Evolutionary conservation across 192 early-diverging fungal species (phyloP), one percentile per base, ranked within the genome.

Genomic region (Bifiguratus adelaidae): DNA sequence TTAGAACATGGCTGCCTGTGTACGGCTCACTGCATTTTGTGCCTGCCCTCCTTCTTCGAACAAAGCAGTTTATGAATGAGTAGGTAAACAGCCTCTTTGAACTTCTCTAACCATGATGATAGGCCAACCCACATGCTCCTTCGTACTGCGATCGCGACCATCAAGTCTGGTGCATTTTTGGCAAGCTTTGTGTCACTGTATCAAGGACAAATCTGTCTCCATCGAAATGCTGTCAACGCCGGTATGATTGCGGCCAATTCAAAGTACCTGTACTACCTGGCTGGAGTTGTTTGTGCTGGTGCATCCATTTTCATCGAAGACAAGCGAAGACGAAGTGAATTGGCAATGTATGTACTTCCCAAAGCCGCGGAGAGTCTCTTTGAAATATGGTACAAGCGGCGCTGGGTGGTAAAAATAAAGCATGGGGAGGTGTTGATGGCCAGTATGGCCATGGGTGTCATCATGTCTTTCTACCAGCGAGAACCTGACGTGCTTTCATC

Each of bases 341-440:
- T 87, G 51, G 83, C 84, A 3, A 71, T 89, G 63, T 87, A 89
- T 65, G 80, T 83, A 2, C 52, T 87, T 13, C 87, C 87, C 4
- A 86, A 86, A 51, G 87, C 81, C 2, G 58, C 80, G 3, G 61
- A 76, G 45, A 71, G 66, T 30, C 53, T 83, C 27, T 89, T 82
- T 60, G 60, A 74, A 47, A 77, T 87, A 23, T 45, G 81, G 42
- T 75, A 80, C 24, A 62, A 73, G 34, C 66, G 73, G n/a, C 63
- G 74, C 21, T 64, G 57, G 61, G 67, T 87, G 34, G 43, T 64
- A 38, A 63, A 70, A 25, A 56, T 84, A 11, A 71, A 73, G 21
- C 61, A 74, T 25, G 76, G 79, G 56, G 84, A 87, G 19, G 70
- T 85, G 3, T 53, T 64, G 33, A 71, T 77, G 60, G 68, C 69